Percentiles rank a stretch among this genome's conserved stretches.
phyloP scores from a whole-genome alignment of 179 eudicot genomes.

The Vitellaria paradoxa region DNA sequence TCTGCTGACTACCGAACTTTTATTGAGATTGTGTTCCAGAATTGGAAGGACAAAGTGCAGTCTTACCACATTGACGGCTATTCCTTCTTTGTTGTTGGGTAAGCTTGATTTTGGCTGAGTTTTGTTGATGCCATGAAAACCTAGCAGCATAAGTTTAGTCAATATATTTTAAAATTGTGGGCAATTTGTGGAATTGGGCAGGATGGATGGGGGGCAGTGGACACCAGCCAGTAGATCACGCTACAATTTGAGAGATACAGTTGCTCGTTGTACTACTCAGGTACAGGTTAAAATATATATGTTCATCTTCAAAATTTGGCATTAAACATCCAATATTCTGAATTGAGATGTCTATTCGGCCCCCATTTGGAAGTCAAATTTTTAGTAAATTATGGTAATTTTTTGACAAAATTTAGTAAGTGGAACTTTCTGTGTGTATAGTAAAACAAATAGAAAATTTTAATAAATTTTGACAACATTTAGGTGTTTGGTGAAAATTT shows the following conservation, averaged over 20 bases:
- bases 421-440: too few species aligned
- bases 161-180: background rate
- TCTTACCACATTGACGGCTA: constrained; percentile 91
- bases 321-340: background rate
- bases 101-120: constrained; percentile 15
- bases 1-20: constrained; percentile 61
- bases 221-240: constrained; percentile 49
- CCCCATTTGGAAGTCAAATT: too few species aligned
- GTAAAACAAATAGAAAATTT: too few species aligned
- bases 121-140: background rate
- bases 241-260: constrained; percentile 75
- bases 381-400: too few species aligned
- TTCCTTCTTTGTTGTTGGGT: constrained; percentile 98
- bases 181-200: constrained; percentile 22
- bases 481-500: too few species aligned
- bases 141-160: background rate
- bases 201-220: constrained; percentile 91
- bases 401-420: too few species aligned
- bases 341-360: too few species aligned
- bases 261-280: constrained; percentile 78
- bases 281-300: constrained; percentile 20
- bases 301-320: background rate
- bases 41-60: constrained; percentile 74
- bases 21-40: constrained; percentile 82
- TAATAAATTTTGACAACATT: too few species aligned